Evolutionary conservation across 805 yeast species (phyloP), one percentile per base, ranked within the genome.

Genomic region (Yarrowia yakushimensis): DNA sequence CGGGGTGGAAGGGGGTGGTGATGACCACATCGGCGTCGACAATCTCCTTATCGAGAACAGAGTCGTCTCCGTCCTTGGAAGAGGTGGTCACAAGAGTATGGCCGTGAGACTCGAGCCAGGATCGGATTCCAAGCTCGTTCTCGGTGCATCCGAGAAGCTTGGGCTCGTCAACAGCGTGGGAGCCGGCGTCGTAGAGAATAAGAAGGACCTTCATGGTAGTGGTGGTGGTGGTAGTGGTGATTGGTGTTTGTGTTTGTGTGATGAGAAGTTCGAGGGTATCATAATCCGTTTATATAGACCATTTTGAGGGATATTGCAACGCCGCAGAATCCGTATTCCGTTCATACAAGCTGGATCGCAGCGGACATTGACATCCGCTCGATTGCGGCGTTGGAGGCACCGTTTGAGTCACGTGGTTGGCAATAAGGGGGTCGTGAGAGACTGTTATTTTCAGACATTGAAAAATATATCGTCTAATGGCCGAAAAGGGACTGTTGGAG

Each of bases 11-110:
- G 31, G 48, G 48, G 10, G 48, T 42, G 31, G 48, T 42, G 31
- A 42, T 85, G 69, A 88, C 82, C 59, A 88, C 79, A 68, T 88
- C 94, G 4, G 92, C 88, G 65, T 85, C 90, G 54, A 78, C 81
- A 70, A 88, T 80, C 66, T 86, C 78, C 69, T 80, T 77, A 73
- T 88, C 94, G 46, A 42, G 48, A 2, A 42, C 48, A 42, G 48
- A 42, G 15, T 42, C 48, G 15, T 78, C 79, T 50, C 86, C 86
- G 60, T 87, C 96, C 72, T 88, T 88, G 72, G 82, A 85, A 45
- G 83, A 71, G 50, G 94, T 88, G 42, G 86, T 77, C 23, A 85
- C 80, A 65, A 87, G 75, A 46, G 82, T 80, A 69, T 88, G 90
- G 36, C 93, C 94, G 65, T 85, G 76, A 17, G 76, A 71, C 69